A percentile compares a stretch with the other conserved stretches of the same genome.
phyloP scores from a whole-genome alignment of 2,329 filamentous ascomycete species.

The Aspergillus awamori region DNA sequence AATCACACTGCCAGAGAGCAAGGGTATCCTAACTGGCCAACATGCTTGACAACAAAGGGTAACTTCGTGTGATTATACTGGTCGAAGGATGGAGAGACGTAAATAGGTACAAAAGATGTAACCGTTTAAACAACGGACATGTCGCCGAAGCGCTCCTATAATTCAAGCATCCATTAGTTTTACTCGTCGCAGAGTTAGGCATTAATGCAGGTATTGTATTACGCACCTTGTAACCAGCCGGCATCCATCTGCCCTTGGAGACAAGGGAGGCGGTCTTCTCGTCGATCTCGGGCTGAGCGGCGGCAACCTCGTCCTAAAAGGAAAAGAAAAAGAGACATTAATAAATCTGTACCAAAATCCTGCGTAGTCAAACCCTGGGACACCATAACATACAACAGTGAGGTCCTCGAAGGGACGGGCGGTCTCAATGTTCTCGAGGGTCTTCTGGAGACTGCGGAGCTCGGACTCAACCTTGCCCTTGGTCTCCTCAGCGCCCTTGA shows the following conservation, averaged over 20 bases:
- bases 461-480: conserved; percentile 96
- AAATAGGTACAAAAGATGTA: conserved; percentile 27
- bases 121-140: conserved; percentile 82
- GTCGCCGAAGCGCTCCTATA: conserved; percentile 97
- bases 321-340: conserved; percentile 11
- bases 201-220: neutral
- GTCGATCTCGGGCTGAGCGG: conserved; percentile 94
- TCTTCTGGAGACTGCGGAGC: conserved; percentile 90
- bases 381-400: conserved; percentile 74
- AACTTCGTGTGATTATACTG: conserved; percentile 35
- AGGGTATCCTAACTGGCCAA: conserved; percentile 25
- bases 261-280: conserved; percentile 94
- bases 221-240: conserved; percentile 97
- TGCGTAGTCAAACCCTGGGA: neutral
- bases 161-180: conserved; percentile 22
- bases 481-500: conserved; percentile 96
- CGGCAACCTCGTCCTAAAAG: conserved; percentile 84
- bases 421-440: conserved; percentile 94
- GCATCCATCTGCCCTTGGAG: conserved; percentile 96
- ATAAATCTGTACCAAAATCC: conserved; percentile 11
- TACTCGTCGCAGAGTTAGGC: conserved; percentile 1
- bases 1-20: conserved; percentile 35
- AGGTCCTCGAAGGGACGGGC: conserved; percentile 95
- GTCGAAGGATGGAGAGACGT: conserved; percentile 33
- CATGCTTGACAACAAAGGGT: conserved; percentile 30